A percentile compares a stretch with the other conserved stretches of the same genome.
These are phyloP conservation scores for Apophysomyces variabilis DNA, from an alignment of 371 early-diverging fungal species.

Conservation along the genomic window DNA sequence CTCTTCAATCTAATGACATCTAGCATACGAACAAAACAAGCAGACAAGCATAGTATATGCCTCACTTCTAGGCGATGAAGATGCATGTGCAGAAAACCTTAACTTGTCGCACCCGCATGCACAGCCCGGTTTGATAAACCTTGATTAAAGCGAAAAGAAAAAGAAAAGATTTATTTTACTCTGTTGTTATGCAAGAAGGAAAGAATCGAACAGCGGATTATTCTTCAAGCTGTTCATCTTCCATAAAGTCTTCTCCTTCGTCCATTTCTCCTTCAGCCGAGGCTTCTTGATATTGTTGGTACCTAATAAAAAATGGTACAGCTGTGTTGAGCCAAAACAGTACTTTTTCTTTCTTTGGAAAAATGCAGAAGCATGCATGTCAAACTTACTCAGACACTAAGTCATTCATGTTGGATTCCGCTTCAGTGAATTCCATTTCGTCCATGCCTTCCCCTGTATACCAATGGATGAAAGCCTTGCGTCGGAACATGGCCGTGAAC, in stretches of 20 bases:
- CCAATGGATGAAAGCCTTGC: constrained; percentile 94
- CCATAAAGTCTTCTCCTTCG: constrained; percentile 13
- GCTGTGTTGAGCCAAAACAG: not conserved
- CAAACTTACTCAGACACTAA: constrained; percentile 92
- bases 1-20: too few relatives aligned
- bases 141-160: too few relatives aligned
- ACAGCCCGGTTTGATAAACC: too few relatives aligned
- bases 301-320: constrained; percentile 13
- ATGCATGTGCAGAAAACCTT: too few relatives aligned
- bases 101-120: too few relatives aligned
- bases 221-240: constrained; percentile 9
- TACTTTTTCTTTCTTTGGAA: constrained; percentile 82
- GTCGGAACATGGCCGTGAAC: constrained; percentile 87
- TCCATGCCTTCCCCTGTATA: constrained; percentile 95
- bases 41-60: too few relatives aligned
- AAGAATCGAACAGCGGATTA: not conserved
- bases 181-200: not conserved
- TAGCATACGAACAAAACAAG: too few relatives aligned
- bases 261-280: constrained; percentile 11
- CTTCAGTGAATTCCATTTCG: constrained; percentile 94
- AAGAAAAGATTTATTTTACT: not conserved
- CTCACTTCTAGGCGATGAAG: too few relatives aligned
- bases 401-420: constrained; percentile 95
- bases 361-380: not conserved
- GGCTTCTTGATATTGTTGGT: constrained; percentile 25